These are phyloP conservation scores for Aspergillus amoenus DNA, from an alignment of 2,329 filamentous ascomycete genomes.

Conservation along the genomic window DNA sequence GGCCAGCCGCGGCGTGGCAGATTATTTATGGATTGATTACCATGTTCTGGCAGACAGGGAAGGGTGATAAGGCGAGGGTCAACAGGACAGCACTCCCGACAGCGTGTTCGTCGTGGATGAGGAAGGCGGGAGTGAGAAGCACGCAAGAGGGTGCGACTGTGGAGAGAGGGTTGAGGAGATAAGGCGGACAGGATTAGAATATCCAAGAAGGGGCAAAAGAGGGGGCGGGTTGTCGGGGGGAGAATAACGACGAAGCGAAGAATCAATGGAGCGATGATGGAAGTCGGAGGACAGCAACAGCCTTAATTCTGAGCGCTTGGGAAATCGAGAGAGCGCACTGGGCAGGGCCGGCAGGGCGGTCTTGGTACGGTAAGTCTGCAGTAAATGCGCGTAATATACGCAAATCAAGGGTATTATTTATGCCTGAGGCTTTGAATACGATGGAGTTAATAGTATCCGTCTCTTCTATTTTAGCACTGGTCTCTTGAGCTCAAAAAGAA, in stretches of 20 bases:
- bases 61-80: constrained; percentile 2
- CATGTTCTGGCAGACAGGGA: constrained; percentile 22
- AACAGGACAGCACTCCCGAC: constrained; percentile 8
- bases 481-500: too few relatives aligned
- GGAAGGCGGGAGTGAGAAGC: constrained; percentile 1
- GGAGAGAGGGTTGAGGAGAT: not conserved
- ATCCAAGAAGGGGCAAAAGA: not conserved
- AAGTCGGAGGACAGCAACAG: not conserved
- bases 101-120: constrained; percentile 11
- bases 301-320: not conserved
- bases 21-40: constrained; percentile 24
- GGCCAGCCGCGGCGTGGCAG: constrained; percentile 27
- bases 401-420: not conserved
- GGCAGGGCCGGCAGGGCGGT: not conserved
- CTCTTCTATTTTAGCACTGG: not conserved
- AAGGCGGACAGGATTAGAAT: not conserved
- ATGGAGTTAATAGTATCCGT: not conserved
- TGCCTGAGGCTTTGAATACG: not conserved
- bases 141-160: constrained; percentile 7
- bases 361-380: not conserved
- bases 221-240: not conserved
- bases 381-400: constrained; percentile 1
- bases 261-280: not conserved
- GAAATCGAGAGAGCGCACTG: not conserved
- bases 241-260: constrained; percentile 1